Conservation (phyloP, 805 yeast species). For the Starmerella roubikii region DNA sequence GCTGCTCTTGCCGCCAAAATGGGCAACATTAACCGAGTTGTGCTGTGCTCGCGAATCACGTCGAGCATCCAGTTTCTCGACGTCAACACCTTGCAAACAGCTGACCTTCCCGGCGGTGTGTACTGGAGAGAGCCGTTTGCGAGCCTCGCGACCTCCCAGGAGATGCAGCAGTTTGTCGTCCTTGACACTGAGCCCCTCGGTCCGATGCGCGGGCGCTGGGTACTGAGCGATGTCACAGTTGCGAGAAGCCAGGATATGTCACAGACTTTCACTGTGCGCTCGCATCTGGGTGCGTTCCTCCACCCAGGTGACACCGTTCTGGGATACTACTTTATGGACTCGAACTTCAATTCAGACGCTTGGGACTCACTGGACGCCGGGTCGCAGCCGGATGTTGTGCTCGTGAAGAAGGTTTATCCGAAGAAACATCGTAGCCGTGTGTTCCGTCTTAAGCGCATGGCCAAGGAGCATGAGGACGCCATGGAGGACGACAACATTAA, state of each 20-base stretch:
- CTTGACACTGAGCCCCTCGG: slow-evolving; percentile 89
- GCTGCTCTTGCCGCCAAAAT: slow-evolving; percentile 61
- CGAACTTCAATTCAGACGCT: slow-evolving; percentile 51
- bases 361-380: slow-evolving; percentile 30
- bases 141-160: slow-evolving; percentile 48
- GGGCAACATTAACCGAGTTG: slow-evolving; percentile 70
- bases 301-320: slow-evolving; percentile 88
- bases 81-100: slow-evolving; percentile 59
- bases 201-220: slow-evolving; percentile 56
- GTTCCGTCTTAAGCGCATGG: slow-evolving; percentile 97
- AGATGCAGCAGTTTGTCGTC: slow-evolving; percentile 69
- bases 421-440: slow-evolving; percentile 59
- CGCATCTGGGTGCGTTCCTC: slow-evolving; percentile 79
- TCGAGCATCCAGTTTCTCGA: slow-evolving; percentile 74
- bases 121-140: slow-evolving; percentile 74
- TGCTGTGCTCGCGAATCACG: slow-evolving; percentile 67
- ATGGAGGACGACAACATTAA: slow-evolving; percentile 36
- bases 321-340: slow-evolving; percentile 71
- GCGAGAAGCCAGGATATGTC: slow-evolving; percentile 74
- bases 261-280: slow-evolving; percentile 59
- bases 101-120: slow-evolving; percentile 55
- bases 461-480: slow-evolving; percentile 52
- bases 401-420: slow-evolving; percentile 77
- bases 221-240: slow-evolving; percentile 72
- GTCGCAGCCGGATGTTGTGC: slow-evolving; percentile 55